A percentile compares a stretch with the other conserved stretches of the same genome.
Evolutionary conservation across 2,329 filamentous ascomycete species (phyloP).

Genomic region (Ophioceras dolichostomum): DNA sequence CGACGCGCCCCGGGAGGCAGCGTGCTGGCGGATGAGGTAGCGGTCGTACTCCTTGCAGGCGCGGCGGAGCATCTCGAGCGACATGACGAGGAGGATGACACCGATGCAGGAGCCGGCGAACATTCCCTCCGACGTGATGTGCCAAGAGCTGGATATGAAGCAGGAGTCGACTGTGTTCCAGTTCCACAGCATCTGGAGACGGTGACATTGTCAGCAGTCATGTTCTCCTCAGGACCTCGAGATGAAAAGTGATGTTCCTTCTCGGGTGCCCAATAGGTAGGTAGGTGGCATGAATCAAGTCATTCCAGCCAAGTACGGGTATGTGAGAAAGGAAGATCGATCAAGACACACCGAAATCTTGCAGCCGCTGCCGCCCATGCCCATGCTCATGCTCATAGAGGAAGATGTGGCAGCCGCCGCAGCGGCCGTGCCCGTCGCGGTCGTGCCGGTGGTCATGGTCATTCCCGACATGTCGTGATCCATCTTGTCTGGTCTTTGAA

Average conservation of each 20-base stretch:
- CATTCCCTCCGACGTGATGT: conserved; percentile 54
- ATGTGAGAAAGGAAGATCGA: not conserved
- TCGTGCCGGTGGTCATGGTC: not conserved
- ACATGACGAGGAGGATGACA: conserved; percentile 59
- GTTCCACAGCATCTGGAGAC: conserved; percentile 65
- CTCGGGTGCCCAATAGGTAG: conserved; percentile 7
- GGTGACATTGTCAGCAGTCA: not conserved
- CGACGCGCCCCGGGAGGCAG: conserved; percentile 6
- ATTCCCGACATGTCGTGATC: no score
- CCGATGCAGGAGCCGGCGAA: conserved; percentile 75
- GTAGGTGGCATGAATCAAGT: conserved; percentile 1
- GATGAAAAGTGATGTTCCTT: not conserved
- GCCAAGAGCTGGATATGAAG: conserved; percentile 61
- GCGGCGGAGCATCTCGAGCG: conserved; percentile 62
- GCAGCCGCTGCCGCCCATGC: conserved; percentile 21
- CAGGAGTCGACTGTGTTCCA: conserved; percentile 62
- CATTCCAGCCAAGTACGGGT: not conserved
- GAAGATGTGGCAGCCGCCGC: not conserved
- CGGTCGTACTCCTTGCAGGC: conserved; percentile 61
- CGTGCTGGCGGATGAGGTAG: conserved; percentile 43
- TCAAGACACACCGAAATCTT: conserved; percentile 29
- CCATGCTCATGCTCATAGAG: conserved; percentile 5
- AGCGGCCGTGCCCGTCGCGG: not conserved
- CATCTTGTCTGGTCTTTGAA: not conserved
- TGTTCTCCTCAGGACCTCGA: conserved; percentile 1